Base-by-base conservation (phyloP, 139 green algal genomes). In the Microglena sp. region DNA sequence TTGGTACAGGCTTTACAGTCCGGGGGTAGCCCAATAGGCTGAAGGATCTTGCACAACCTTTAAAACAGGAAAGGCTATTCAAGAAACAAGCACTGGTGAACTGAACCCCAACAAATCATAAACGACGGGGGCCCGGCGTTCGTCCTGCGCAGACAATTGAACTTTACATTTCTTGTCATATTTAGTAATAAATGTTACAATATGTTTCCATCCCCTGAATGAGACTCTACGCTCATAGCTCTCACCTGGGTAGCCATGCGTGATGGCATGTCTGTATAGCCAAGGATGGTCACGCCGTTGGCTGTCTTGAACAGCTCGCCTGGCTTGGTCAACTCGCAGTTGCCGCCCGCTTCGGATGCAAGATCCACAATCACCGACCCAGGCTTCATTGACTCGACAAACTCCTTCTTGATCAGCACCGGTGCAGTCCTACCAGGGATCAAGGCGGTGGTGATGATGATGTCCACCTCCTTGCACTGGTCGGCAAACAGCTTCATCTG, bases 381-480 rank as follows among this genome's bases (percentile, higher is more conserved):
- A 0, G 84, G 82, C 72, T 88, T 85, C 88, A 95, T 93, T 60
- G 33, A 73, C 62, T 92, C 86, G 31, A 95, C 77, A 75, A 90
- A 86, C 53, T 92, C 82, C 43, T 78, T 77, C 1, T 64, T 86
- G 68, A 97, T 90, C 6, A 97, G 83, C 73, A 84, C 60, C 2
- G 90, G 90, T 1, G 90, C 90, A 30, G 73, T 71, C 80, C 89
- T 92, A 69, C 87, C 87, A 2, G 89, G 75, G 66, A 83, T 83
- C 65, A 76, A 75, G 1, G 90, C 90, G 2, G 90, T 96, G 61
- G 84, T 86, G 81, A 96, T 89, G 76, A 96, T 86, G 69, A 96
- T 90, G 78, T 96, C 90, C 5, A 94, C 84, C 26, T 96, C 90
- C 68, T 80, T 81, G 58, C 72, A 82, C 79, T 95, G 89, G 55